Conservation (phyloP, 1,284 basidiomycete genomes). For the Ceratobasidium sp. region DNA sequence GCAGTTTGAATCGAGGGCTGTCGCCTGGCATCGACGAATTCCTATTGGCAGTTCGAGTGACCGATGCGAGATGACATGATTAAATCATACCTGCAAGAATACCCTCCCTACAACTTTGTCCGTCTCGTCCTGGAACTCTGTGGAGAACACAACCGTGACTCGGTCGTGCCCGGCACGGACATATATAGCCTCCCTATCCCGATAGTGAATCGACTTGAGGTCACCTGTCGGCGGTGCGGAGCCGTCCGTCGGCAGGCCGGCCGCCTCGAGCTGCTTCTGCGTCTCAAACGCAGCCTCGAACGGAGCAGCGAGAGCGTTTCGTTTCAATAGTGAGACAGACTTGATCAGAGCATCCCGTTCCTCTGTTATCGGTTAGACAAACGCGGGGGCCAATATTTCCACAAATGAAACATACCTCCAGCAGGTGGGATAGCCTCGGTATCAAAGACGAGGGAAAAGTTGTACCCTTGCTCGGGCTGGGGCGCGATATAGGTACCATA, state of each 20-base stretch:
- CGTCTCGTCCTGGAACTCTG: constrained; percentile 96
- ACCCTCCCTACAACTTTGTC: constrained; percentile 97
- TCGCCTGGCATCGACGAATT: constrained; percentile 97
- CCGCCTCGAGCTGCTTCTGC: constrained; percentile 84
- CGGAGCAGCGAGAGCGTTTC: constrained; percentile 93
- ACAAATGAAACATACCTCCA: constrained; percentile 64
- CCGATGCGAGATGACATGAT: neutral
- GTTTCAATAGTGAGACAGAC: constrained; percentile 87
- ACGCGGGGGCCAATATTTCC: neutral
- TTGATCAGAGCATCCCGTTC: constrained; percentile 79
- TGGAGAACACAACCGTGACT: constrained; percentile 98
- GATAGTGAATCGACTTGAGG: constrained; percentile 92
- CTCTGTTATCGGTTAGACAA: constrained; percentile 58
- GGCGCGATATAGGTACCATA: constrained; percentile 76
- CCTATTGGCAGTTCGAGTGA: constrained; percentile 57
- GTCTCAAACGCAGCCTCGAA: constrained; percentile 89
- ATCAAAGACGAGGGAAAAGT: constrained; percentile 87
- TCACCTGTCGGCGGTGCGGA: constrained; percentile 67
- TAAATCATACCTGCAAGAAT: constrained; percentile 82
- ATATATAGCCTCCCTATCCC: constrained; percentile 97
- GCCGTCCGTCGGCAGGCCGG: constrained; percentile 56
- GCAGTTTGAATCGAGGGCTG: constrained; percentile 95
- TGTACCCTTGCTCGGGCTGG: constrained; percentile 82
- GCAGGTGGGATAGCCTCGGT: constrained; percentile 81
- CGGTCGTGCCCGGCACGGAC: constrained; percentile 92